phyloP scores from a whole-genome alignment of 371 early-diverging fungal species.

The Mucor irregularis region DNA sequence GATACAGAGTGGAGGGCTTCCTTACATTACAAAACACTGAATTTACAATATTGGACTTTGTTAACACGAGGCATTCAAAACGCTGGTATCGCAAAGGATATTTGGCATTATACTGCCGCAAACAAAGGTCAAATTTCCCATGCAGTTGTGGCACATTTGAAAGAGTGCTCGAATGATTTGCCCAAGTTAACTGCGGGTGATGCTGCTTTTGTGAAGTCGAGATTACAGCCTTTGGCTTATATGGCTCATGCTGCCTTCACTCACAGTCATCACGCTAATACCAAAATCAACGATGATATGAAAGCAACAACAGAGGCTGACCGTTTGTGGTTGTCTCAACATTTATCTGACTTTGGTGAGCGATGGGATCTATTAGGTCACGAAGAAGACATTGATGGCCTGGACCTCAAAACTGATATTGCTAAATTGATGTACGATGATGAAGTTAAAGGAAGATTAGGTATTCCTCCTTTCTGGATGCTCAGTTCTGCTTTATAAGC shows the following conservation, averaged over 20 bases:
- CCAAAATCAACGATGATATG: constrained; percentile 3
- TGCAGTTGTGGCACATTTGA: constrained; percentile 28
- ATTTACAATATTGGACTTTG: constrained; percentile 56
- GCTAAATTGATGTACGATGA: constrained; percentile 26
- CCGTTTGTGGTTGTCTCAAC: constrained; percentile 20
- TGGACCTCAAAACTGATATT: constrained; percentile 12
- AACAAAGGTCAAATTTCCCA: constrained; percentile 28
- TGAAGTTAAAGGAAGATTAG: constrained; percentile 28
- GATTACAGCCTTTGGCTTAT: constrained; percentile 30
- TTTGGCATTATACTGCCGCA: constrained; percentile 37
- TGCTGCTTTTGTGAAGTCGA: constrained; percentile 18
- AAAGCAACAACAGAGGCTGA: constrained; percentile 17
- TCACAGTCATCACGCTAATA: constrained; percentile 18
- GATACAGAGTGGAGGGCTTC: constrained; percentile 22
- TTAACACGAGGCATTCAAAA: constrained; percentile 52
- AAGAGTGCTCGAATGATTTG: constrained; percentile 9
- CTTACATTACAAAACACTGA: constrained; percentile 43
- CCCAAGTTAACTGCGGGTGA: constrained; percentile 14
- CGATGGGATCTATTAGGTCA: constrained; percentile 18
- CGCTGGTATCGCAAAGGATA: constrained; percentile 35
- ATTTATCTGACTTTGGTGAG: constrained; percentile 25
- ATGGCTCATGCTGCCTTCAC: constrained; percentile 35
- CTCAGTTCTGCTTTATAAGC: constrained; percentile 17
- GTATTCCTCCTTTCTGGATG: constrained; percentile 40
- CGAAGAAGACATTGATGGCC: constrained; percentile 4